phyloP scores from a whole-genome alignment of 2,329 filamentous ascomycete species.

The Beauveria scarabaeidicola region DNA sequence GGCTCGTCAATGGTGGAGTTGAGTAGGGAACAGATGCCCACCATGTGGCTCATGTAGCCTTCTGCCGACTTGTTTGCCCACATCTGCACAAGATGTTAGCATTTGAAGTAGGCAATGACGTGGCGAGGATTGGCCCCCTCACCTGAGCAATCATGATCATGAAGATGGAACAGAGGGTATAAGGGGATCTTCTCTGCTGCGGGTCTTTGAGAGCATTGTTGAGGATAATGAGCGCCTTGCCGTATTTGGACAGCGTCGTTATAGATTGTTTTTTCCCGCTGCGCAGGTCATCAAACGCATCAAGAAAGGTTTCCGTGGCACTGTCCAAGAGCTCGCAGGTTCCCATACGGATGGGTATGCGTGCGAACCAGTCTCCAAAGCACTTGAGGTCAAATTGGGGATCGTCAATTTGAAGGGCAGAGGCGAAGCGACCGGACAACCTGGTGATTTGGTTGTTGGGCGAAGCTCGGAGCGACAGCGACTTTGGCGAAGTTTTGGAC shows the following conservation, averaged over 20 bases:
- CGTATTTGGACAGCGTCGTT: conserved; percentile 22
- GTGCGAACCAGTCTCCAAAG: conserved; percentile 36
- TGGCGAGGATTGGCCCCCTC: not conserved
- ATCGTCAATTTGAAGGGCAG: conserved; percentile 29
- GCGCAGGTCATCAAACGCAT: conserved; percentile 18
- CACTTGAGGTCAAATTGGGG: conserved; percentile 38
- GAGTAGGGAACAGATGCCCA: conserved; percentile 25
- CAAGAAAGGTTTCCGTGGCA: conserved; percentile 23
- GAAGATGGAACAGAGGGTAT: conserved; percentile 30
- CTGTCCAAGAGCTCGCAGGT: conserved; percentile 37
- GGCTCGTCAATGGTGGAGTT: conserved; percentile 18
- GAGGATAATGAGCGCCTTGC: conserved; percentile 22
- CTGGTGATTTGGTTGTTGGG: conserved; percentile 25
- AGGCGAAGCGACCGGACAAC: conserved; percentile 20
- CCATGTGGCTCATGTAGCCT: conserved; percentile 21
- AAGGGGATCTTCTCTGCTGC: conserved; percentile 18
- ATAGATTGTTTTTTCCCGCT: conserved; percentile 16
- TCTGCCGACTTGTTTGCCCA: conserved; percentile 24
- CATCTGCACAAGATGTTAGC: conserved; percentile 15
- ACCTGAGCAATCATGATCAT: conserved; percentile 29
- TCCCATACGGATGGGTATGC: conserved; percentile 38
- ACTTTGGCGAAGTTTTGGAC: not conserved
- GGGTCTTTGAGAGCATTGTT: conserved; percentile 21
- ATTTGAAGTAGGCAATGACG: fast-evolving
- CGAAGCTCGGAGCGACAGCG: conserved; percentile 5